Percentiles rank a stretch among this genome's conserved stretches.
Conservation (phyloP, 768 basidiomycete species). For the Trametopsis cervina region DNA sequence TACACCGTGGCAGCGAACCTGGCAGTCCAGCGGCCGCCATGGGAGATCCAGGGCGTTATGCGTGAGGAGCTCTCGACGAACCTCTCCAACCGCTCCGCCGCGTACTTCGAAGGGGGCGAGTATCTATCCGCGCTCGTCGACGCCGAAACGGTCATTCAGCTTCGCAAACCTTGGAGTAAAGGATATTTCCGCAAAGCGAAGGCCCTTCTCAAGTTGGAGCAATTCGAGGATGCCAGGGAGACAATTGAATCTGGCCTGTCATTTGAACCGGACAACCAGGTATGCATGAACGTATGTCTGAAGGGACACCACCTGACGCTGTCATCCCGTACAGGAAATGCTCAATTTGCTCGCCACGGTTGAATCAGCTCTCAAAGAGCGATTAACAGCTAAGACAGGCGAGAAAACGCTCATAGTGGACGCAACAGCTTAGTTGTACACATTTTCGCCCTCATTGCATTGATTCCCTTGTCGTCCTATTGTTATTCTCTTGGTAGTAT, state of each 20-base stretch:
- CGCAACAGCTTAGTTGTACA: no score
- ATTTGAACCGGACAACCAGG: constrained; percentile 68
- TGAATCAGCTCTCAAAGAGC: not conserved
- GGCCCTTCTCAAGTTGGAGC: constrained; percentile 69
- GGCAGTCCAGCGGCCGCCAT: constrained; percentile 77
- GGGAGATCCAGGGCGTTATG: constrained; percentile 79
- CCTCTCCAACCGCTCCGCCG: constrained; percentile 87
- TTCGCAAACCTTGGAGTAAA: constrained; percentile 89
- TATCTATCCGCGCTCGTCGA: constrained; percentile 76
- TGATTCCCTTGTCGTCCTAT: no score
- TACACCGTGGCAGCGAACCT: constrained; percentile 76
- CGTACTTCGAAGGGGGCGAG: constrained; percentile 72
- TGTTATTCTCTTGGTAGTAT: no score
- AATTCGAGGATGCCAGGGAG: constrained; percentile 70
- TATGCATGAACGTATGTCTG: constrained; percentile 23
- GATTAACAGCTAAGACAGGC: not conserved
- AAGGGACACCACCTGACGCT: not conserved
- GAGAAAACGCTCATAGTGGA: not conserved
- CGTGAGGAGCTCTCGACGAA: constrained; percentile 89
- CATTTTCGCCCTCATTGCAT: no score
- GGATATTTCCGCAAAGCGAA: constrained; percentile 94
- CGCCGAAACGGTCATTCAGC: constrained; percentile 81
- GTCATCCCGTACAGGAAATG: constrained; percentile 5
- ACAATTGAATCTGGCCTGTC: constrained; percentile 78
- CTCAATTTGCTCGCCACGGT: not conserved